Base-by-base conservation (phyloP, 1,284 basidiomycete species). In the Boletus smithii region DNA sequence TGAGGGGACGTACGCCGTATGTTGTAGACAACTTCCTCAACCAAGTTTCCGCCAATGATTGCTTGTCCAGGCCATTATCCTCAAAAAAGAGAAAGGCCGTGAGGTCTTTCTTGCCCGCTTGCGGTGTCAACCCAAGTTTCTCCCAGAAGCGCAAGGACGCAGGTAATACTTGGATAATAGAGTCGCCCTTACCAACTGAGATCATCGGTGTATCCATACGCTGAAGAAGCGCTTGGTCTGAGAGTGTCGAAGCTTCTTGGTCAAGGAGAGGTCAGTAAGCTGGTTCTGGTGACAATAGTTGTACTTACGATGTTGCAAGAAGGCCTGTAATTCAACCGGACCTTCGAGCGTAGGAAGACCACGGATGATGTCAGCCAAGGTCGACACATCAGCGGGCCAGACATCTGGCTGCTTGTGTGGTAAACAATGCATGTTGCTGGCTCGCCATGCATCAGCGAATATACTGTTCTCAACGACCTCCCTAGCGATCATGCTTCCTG, bases 101-200 rank as follows among this genome's bases (percentile, higher is more conserved):
- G 1, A 86, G 73, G 53, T 91, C 72, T 66, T 91, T 91, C 42
- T 68, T 69, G 3, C 89, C 89, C 33, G 75, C 73, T 30, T 79
- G 73, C 0, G 90, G 90, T 23, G 75, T 73, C 42, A 93, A 63
- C 0, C 85, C 87, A 24, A 92, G 73, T 60, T 88, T 91, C 52
- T 86, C 81, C 89, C 90, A 92, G 62, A 91, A 91, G 3, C 81
- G 73, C 16, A 91, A 59, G 0, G 87, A 82, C 2, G 84, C 63
- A 4, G 87, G 80, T 14, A 80, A 64, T 10, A 88, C 62, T 33
- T 88, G 79, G 10, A 90, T 70, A 18, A 89, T 63, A 4, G 74
- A 71, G 38, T 81, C 78, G 3, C 76, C 76, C 60, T 87, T 88
- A 3, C 75, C 80, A 20, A 86, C 72, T 0, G 79, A 70, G 9